Percentiles rank a stretch among this genome's conserved stretches.
Evolutionary conservation across 2,329 filamentous ascomycete species (phyloP).

Genomic region (Dissoconium aciculare): DNA sequence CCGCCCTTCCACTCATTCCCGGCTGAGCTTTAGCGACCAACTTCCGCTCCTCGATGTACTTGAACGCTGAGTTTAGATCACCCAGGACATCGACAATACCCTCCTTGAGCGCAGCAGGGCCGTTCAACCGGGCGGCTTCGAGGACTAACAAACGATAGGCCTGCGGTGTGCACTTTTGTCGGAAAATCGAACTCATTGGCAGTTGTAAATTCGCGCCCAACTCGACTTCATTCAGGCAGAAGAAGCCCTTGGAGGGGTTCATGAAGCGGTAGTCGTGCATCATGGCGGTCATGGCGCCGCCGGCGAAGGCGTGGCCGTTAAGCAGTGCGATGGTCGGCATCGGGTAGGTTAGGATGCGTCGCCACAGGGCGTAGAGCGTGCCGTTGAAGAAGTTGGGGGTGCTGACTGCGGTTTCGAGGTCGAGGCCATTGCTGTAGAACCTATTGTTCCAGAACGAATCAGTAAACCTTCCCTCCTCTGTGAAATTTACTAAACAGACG

Average conservation of each 20-base stretch:
- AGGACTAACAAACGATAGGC: conserved; percentile 52
- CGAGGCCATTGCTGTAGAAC: conserved; percentile 74
- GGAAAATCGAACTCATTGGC: conserved; percentile 60
- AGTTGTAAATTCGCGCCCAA: conserved; percentile 62
- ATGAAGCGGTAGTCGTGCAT: conserved; percentile 72
- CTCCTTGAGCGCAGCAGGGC: conserved; percentile 45
- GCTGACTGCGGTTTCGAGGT: conserved; percentile 50
- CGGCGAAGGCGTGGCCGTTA: conserved; percentile 70
- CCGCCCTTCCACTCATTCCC: conserved; percentile 36
- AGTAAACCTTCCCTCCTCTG: no score
- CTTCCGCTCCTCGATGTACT: conserved; percentile 43
- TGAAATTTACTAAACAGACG: conserved; percentile 42
- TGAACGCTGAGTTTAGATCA: conserved; percentile 47
- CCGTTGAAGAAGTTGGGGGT: conserved; percentile 45
- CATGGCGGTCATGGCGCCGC: conserved; percentile 67
- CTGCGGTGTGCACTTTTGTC: conserved; percentile 45
- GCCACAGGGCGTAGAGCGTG: conserved; percentile 50
- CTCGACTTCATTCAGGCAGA: conserved; percentile 70
- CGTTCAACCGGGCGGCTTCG: conserved; percentile 56
- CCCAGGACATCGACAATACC: conserved; percentile 57
- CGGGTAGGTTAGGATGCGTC: conserved; percentile 52
- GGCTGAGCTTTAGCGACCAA: conserved; percentile 42
- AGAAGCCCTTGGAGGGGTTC: conserved; percentile 53
- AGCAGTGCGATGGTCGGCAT: conserved; percentile 71
- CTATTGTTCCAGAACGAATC: neutral